Conservation (phyloP, 805 yeast genomes). For the Pichia nakasei region DNA sequence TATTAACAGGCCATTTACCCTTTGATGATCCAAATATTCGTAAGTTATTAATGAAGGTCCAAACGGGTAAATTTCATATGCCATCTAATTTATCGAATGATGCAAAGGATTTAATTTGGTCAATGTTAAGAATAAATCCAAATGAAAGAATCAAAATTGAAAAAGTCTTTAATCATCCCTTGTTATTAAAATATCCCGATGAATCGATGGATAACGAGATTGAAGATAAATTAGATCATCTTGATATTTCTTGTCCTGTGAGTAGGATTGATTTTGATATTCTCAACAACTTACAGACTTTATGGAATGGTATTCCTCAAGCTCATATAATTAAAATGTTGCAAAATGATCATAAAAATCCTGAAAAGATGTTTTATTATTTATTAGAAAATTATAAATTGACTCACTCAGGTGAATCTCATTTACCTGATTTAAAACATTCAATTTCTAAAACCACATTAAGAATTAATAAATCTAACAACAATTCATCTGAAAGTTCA, state of each 20-base stretch:
- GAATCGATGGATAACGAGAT: conserved; percentile 22
- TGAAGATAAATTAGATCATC: conserved; percentile 16
- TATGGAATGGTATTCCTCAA: conserved; percentile 47
- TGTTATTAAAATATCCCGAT: conserved; percentile 43
- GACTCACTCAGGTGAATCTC: conserved; percentile 16
- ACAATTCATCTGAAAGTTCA: background rate
- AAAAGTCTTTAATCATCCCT: conserved; percentile 51
- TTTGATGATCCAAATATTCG: conserved; percentile 78
- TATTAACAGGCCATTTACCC: conserved; percentile 73
- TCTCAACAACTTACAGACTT: conserved; percentile 43
- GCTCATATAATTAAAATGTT: conserved; percentile 23
- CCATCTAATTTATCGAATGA: conserved; percentile 54
- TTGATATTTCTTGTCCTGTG: conserved; percentile 21
- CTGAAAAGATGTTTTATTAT: conserved; percentile 31
- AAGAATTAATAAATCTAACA: background rate
- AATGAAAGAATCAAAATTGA: conserved; percentile 59
- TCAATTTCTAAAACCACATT: conserved; percentile 7
- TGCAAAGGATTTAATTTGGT: conserved; percentile 57
- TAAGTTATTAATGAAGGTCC: conserved; percentile 62
- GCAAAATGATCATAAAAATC: conserved; percentile 16
- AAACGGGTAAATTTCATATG: conserved; percentile 66
- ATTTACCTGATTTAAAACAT: conserved; percentile 1
- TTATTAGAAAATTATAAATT: conserved; percentile 26
- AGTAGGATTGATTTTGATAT: conserved; percentile 39
- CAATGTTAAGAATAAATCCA: conserved; percentile 67